phyloP scores from a whole-genome alignment of 352 stramenopile genomes.

The Phytophthora pini region DNA sequence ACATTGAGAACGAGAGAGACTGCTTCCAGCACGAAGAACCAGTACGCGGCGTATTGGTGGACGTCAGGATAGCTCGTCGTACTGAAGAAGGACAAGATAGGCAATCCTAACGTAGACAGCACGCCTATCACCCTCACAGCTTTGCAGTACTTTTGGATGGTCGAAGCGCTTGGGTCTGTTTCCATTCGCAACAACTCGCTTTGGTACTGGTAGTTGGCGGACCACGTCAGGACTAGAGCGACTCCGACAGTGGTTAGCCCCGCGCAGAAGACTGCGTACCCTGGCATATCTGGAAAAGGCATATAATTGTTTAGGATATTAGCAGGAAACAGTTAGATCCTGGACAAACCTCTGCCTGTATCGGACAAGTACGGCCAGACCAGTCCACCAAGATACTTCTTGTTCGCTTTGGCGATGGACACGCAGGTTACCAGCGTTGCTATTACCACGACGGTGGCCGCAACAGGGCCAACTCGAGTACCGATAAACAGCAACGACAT shows the following conservation, averaged over 20 bases:
- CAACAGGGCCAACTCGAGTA: conserved; percentile 30
- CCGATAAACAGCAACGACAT: conserved; percentile 7
- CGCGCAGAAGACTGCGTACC: conserved; percentile 33
- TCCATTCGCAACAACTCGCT: conserved; percentile 15
- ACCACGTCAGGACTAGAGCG: conserved; percentile 45
- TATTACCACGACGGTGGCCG: conserved; percentile 34
- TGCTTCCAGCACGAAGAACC: conserved; percentile 72
- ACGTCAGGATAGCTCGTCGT: conserved; percentile 53
- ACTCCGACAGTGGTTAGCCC: conserved; percentile 33
- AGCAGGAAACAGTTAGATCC: not conserved
- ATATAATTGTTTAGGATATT: too few relatives aligned
- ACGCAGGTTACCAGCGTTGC: conserved; percentile 51
- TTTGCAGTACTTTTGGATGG: conserved; percentile 10
- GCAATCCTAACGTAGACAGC: conserved; percentile 42
- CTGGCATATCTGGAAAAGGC: too few relatives aligned
- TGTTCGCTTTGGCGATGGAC: conserved; percentile 38
- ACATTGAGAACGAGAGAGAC: conserved; percentile 63
- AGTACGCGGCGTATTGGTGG: conserved; percentile 71
- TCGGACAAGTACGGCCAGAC: conserved; percentile 61
- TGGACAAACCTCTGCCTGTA: conserved; percentile 34
- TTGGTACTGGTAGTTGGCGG: conserved; percentile 56
- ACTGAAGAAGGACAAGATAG: conserved; percentile 59
- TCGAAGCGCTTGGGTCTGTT: not conserved
- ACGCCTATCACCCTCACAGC: conserved; percentile 32
- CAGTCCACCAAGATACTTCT: conserved; percentile 50